Conservation (phyloP, 2,329 filamentous ascomycete genomes). For the Penicillium sp. region DNA sequence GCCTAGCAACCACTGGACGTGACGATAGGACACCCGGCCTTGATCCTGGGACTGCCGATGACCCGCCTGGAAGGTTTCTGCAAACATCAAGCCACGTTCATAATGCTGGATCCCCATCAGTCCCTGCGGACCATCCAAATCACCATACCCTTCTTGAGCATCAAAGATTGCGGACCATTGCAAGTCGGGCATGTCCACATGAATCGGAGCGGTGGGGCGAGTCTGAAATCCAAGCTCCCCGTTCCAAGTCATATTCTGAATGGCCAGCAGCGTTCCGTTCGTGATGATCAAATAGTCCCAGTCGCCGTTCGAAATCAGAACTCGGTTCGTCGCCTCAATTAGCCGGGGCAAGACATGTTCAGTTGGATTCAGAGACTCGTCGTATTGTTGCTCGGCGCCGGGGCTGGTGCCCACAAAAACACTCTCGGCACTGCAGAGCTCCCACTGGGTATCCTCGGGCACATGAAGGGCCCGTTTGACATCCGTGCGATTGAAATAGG, state of each 20-base stretch:
- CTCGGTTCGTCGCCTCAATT: slow-evolving; percentile 62
- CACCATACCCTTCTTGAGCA: slow-evolving; percentile 60
- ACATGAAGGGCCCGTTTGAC: slow-evolving; percentile 71
- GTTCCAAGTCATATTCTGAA: slow-evolving; percentile 84
- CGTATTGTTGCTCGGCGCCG: slow-evolving; percentile 33
- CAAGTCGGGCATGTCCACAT: slow-evolving; percentile 49
- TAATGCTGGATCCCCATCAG: slow-evolving; percentile 70
- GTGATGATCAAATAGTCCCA: slow-evolving; percentile 71
- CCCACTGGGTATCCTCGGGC: slow-evolving; percentile 37
- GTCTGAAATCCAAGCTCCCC: slow-evolving; percentile 70
- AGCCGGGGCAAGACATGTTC: slow-evolving; percentile 48
- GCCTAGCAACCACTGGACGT: slow-evolving; percentile 50
- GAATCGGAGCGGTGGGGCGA: slow-evolving; percentile 56
- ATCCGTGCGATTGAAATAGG: slow-evolving; percentile 72
- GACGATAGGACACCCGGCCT: slow-evolving; percentile 67
- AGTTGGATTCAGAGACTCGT: slow-evolving; percentile 54
- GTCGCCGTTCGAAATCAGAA: slow-evolving; percentile 72
- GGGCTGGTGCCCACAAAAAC: slow-evolving; percentile 50
- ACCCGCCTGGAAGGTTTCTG: slow-evolving; percentile 42
- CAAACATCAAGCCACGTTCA: slow-evolving; percentile 76
- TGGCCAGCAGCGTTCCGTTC: slow-evolving; percentile 70
- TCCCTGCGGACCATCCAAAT: slow-evolving; percentile 65
- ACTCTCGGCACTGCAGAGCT: slow-evolving; percentile 34
- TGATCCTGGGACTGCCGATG: slow-evolving; percentile 62
- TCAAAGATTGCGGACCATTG: slow-evolving; percentile 52